Evolutionary conservation across 148 eudicot genomes (phyloP).

Genomic region (Camellia granthamiana): DNA sequence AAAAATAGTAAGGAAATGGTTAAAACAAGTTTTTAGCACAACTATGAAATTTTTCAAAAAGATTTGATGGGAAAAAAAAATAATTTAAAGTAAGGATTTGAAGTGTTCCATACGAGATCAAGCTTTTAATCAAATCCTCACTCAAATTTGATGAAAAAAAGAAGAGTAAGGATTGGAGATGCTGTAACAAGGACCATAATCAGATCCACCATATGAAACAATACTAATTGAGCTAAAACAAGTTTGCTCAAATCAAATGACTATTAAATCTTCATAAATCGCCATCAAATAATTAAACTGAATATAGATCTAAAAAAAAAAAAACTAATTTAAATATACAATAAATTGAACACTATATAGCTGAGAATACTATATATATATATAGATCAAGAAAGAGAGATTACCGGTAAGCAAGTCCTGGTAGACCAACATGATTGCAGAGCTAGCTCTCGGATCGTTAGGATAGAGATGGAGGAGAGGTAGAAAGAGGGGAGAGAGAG

Average conservation of each 20-base stretch:
- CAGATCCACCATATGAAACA: neutral
- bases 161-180: too few relatives aligned
- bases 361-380: neutral
- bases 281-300: neutral
- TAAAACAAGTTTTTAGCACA: too few relatives aligned
- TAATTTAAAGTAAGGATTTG: too few relatives aligned
- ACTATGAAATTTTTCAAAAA: too few relatives aligned
- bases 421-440: slow-evolving; percentile 1
- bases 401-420: neutral
- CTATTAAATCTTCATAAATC: neutral
- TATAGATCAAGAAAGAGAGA: too few relatives aligned
- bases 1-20: too few relatives aligned
- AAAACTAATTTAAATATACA: neutral
- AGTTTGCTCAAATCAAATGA: neutral
- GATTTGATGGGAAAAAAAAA: too few relatives aligned
- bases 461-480: neutral
- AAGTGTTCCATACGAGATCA: too few relatives aligned
- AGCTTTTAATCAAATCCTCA: too few relatives aligned
- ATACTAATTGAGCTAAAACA: neutral
- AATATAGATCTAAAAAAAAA: neutral
- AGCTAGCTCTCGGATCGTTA: neutral
- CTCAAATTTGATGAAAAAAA: too few relatives aligned
- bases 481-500: neutral
- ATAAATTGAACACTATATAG: too few relatives aligned
- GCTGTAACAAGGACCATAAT: neutral